Conservation (phyloP, 306 rosid genomes). For the Senna tora region DNA sequence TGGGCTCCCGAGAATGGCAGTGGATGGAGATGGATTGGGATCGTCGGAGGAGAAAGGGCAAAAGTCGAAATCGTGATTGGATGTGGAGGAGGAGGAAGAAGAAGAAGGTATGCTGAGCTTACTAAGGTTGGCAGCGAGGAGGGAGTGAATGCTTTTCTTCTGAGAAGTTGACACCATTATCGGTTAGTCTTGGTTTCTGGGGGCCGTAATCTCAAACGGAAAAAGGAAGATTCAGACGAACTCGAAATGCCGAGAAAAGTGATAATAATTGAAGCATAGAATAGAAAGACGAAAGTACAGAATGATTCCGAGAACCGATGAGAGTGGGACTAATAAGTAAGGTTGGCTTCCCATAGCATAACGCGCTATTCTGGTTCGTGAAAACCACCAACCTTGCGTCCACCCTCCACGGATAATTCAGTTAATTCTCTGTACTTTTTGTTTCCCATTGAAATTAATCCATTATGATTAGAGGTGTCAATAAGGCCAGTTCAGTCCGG, state of each 20-base stretch:
- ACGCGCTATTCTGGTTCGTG: conserved; percentile 32
- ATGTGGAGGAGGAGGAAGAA: conserved; percentile 34
- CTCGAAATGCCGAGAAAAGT: not conserved
- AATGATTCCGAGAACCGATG: conserved; percentile 3
- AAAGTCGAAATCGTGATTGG: conserved; percentile 56
- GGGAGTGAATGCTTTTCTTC: conserved; percentile 52
- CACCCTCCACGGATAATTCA: no score
- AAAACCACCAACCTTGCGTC: not conserved
- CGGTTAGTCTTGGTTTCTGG: not conserved
- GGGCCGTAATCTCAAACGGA: not conserved
- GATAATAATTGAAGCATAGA: conserved; percentile 13
- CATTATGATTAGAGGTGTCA: no score
- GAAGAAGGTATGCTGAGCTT: conserved; percentile 69
- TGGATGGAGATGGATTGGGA: conserved; percentile 32
- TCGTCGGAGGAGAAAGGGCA: conserved; percentile 44
- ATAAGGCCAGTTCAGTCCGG: no score
- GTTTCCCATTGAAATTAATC: no score
- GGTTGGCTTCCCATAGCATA: not conserved
- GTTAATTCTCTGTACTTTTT: no score
- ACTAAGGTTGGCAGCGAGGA: conserved; percentile 59
- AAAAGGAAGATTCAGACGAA: not conserved
- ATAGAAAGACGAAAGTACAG: no score
- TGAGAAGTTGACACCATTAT: conserved; percentile 63
- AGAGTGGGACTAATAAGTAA: not conserved
- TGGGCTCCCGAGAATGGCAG: conserved; percentile 44